Percentiles rank a stretch among this genome's conserved stretches.
phyloP scores from a whole-genome alignment of 177 flowering plant species.

The Vitis hybrid region DNA sequence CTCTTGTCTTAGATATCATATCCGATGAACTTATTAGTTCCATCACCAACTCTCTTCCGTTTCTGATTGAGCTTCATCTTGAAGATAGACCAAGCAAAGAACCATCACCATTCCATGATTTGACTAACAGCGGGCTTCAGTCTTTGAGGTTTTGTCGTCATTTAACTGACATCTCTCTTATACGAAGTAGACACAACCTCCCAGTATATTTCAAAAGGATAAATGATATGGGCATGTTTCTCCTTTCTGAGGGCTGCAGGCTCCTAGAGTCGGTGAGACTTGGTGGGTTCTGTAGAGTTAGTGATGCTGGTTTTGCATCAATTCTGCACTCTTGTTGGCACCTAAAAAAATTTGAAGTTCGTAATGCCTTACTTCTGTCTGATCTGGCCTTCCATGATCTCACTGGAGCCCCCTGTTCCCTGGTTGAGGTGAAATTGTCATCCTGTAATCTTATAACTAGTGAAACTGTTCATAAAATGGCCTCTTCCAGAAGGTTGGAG shows the following conservation, averaged over 20 bases:
- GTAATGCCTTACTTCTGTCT: conserved; percentile 30
- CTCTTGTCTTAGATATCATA: conserved; percentile 39
- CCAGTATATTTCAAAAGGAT: conserved; percentile 35
- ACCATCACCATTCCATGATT: conserved; percentile 28
- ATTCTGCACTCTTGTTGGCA: conserved; percentile 35
- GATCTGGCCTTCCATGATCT: conserved; percentile 46
- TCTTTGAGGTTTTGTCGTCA: conserved; percentile 26
- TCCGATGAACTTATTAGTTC: conserved; percentile 32
- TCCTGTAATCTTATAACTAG: conserved; percentile 44
- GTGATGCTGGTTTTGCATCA: conserved; percentile 56
- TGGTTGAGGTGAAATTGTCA: conserved; percentile 35
- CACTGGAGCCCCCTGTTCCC: conserved; percentile 21
- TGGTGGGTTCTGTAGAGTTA: conserved; percentile 49
- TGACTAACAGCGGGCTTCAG: conserved; percentile 46
- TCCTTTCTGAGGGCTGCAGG: conserved; percentile 40
- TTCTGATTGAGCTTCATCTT: conserved; percentile 37
- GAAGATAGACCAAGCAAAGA: conserved; percentile 40
- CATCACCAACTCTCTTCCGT: conserved; percentile 26
- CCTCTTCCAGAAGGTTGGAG: conserved; percentile 31
- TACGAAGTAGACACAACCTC: conserved; percentile 25
- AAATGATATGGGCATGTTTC: conserved; percentile 47
- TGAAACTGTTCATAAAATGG: conserved; percentile 35
- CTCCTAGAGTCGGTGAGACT: conserved; percentile 39
- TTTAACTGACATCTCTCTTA: conserved; percentile 35
- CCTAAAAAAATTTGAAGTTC: conserved; percentile 43